Percentiles rank a stretch among this genome's conserved stretches.
phyloP scores from a whole-genome alignment of 83 land plant species.

The Picea mariana region DNA sequence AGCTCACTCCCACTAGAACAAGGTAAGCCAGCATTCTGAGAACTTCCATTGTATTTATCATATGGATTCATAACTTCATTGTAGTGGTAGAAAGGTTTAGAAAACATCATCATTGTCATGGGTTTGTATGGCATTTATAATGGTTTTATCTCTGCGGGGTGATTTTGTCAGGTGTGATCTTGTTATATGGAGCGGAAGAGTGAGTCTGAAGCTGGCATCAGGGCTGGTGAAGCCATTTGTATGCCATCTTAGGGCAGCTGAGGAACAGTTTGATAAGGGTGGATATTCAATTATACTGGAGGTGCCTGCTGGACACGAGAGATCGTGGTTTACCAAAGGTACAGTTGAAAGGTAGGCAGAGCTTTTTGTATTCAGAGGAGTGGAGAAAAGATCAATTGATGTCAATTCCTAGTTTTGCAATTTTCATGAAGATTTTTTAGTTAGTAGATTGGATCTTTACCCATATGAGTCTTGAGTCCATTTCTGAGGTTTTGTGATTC shows the following conservation, averaged over 20 bases:
- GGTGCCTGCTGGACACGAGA: slow-evolving; percentile 16
- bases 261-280: slow-evolving; percentile 47
- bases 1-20: slow-evolving; percentile 57
- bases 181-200: slow-evolving; percentile 18
- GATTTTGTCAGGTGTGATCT: slow-evolving; percentile 39
- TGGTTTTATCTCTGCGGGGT: no score
- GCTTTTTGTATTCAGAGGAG: not conserved
- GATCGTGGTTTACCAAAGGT: slow-evolving; percentile 52
- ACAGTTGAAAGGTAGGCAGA: slow-evolving; percentile 39
- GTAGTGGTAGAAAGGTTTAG: no score
- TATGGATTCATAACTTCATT: not conserved
- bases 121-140: no score
- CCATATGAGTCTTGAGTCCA: no score
- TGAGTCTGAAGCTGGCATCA: slow-evolving; percentile 45
- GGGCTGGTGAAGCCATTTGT: slow-evolving; percentile 56
- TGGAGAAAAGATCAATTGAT: not conserved
- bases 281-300: slow-evolving; percentile 53
- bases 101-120: no score
- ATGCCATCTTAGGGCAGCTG: slow-evolving; percentile 34
- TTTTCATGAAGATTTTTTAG: no score
- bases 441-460: no score
- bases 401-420: not conserved
- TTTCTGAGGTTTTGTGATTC: no score
- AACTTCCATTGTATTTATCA: not conserved
- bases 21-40: slow-evolving; percentile 21